Evolutionary conservation across 805 yeast species (phyloP).

Genomic region (Jamesozyma jinghongensis): DNA sequence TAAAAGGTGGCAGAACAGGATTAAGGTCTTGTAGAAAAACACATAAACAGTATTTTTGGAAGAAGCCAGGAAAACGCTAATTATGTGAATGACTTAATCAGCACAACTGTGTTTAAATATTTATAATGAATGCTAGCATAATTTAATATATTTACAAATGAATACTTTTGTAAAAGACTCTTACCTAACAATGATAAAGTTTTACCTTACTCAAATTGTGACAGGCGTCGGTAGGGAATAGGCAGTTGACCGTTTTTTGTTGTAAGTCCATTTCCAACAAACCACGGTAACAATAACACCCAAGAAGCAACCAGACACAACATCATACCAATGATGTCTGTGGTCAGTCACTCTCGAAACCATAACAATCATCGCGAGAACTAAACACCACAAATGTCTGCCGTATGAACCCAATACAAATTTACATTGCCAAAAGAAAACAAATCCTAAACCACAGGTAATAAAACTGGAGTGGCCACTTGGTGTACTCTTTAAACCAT

Average conservation of each 20-base stretch:
- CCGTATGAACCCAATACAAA: conserved; percentile 10
- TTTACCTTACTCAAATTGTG: background rate
- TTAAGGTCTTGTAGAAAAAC: conserved; percentile 85
- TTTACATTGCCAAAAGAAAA: conserved; percentile 19
- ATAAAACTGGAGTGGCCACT: conserved; percentile 27
- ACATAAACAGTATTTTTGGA: conserved; percentile 66
- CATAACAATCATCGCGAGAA: conserved; percentile 20
- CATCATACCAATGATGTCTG: conserved; percentile 28
- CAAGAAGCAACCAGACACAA: conserved; percentile 17
- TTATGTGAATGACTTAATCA: too few relatives aligned
- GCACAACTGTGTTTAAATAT: background rate
- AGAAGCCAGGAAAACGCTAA: conserved; percentile 31
- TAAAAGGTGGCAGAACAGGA: conserved; percentile 71
- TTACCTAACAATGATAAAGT: too few relatives aligned
- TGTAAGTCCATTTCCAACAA: conserved; percentile 12
- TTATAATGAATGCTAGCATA: too few relatives aligned
- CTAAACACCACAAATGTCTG: conserved; percentile 23
- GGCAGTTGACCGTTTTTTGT: background rate
- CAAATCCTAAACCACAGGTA: conserved; percentile 15
- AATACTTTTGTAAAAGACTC: too few relatives aligned
- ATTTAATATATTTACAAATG: too few relatives aligned
- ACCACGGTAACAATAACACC: conserved; percentile 10
- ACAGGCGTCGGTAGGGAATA: conserved; percentile 1
- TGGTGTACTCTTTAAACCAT: conserved; percentile 28
- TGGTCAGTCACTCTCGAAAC: conserved; percentile 23